A percentile compares a stretch with the other conserved stretches of the same genome.
Conservation (phyloP, 208 protist species). For the Acanthamoeba culbertsoni region DNA sequence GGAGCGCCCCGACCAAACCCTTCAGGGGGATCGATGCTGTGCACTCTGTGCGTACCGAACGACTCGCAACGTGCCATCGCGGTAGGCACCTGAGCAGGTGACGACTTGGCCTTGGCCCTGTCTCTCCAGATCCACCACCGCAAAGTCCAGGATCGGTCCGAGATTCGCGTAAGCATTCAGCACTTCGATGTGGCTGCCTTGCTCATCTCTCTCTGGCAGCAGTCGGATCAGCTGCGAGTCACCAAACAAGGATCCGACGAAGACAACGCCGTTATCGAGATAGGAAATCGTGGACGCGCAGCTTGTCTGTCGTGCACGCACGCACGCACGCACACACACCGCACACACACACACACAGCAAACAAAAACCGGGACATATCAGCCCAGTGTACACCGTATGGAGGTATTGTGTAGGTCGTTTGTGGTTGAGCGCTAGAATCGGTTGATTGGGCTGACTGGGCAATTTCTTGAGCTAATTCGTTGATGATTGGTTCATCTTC, state of each 20-base stretch:
- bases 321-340: too few relatives aligned
- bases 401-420: too few relatives aligned
- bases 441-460: too few relatives aligned
- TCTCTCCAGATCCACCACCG: slow-evolving; percentile 83
- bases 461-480: too few relatives aligned
- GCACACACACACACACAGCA: background rate
- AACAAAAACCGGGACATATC: too few relatives aligned
- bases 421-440: too few relatives aligned
- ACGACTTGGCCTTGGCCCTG: slow-evolving; percentile 85
- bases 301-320: too few relatives aligned
- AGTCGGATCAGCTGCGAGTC: slow-evolving; percentile 82
- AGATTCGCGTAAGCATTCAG: slow-evolving; percentile 82
- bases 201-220: slow-evolving; percentile 64
- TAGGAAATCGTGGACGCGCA: slow-evolving; percentile 75
- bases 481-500: too few relatives aligned
- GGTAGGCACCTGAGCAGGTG: slow-evolving; percentile 82
- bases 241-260: slow-evolving; percentile 78
- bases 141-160: slow-evolving; percentile 84
- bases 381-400: too few relatives aligned
- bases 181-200: slow-evolving; percentile 65
- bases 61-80: slow-evolving; percentile 84
- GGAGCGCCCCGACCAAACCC: too few relatives aligned
- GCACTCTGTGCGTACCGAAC: too few relatives aligned
- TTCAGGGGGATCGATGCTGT: too few relatives aligned
- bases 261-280: slow-evolving; percentile 84